Base-by-base conservation (phyloP, 2,329 filamentous ascomycete genomes). In the Beauveria asiatica region DNA sequence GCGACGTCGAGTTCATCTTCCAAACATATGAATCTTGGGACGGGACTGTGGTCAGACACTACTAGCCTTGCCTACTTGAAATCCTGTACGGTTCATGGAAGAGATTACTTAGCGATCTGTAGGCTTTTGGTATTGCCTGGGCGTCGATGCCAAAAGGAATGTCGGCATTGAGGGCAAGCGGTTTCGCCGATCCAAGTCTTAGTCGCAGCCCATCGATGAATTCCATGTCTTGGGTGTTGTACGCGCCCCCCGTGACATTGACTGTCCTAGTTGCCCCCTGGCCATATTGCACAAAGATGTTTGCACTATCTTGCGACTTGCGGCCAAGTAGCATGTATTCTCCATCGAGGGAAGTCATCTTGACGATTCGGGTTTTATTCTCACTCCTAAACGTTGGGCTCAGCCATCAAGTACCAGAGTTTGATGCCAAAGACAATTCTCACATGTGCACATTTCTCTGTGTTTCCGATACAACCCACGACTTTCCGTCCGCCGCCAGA, bases 211-310 rank as follows among this genome's bases (percentile, higher is more conserved):
- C 69, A 56, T 71, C 68, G 25, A 70, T 60, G 52, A 69, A 70
- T 39, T 71, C 68, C 3, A 66, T 64, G 48, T 69, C 63, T 59
- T 70, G 68, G 5, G 23, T 16, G 1, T 62, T 39, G 11, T 64
- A 16, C 3, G 51, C 65, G 2, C 68, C 67, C 10, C 62, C 65
- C 6, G 67, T 70, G 17, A 70, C 50, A 53, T 68, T 70, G 10
- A 68, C 68, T 2, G 69, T 71, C 10, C 68, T 63, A 1, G 67
- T 69, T 9, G 64, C 68, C 1, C 70, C 69, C 45, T 69, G 65
- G 1, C 70, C 70, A 56, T 70, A 72, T 37, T 71, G 70, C n/a
- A 72, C 64, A 60, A 72, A 72, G 17, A 71, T 67, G 44, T 72
- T 70, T 7, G 64, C 60, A 2, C 55, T 63, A 51, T 72, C 70